phyloP scores from a whole-genome alignment of 169 alveolate genomes.

The Eimeria maxima region DNA sequence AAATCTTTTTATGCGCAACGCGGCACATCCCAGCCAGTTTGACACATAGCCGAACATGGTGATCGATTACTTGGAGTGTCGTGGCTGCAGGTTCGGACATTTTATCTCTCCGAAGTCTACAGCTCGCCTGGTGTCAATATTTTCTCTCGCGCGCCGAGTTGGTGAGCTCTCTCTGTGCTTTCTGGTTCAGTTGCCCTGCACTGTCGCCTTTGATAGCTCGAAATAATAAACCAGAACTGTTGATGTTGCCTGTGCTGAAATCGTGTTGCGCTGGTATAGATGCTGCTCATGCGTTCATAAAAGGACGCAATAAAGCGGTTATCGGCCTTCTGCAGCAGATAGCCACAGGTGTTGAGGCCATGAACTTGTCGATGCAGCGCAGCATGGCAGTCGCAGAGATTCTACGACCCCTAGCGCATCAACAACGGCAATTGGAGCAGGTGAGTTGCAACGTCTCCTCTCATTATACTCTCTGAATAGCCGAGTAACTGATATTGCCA shows the following conservation, averaged over 20 bases:
- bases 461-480: neutral
- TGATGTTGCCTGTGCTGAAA: neutral
- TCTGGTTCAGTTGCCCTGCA: neutral
- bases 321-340: conserved; percentile 16
- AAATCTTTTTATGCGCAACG: neutral
- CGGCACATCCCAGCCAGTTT: neutral
- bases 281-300: conserved; percentile 50
- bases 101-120: neutral
- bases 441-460: neutral
- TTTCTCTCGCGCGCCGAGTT: conserved; percentile 52
- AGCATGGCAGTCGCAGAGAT: conserved; percentile 40
- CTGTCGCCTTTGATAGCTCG: neutral
- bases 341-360: conserved; percentile 20
- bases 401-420: conserved; percentile 58
- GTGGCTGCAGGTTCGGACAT: conserved; percentile 14
- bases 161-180: conserved; percentile 9
- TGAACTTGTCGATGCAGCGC: conserved; percentile 59
- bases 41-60: neutral
- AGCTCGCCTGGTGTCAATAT: conserved; percentile 54
- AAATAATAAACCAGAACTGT: neutral
- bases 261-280: conserved; percentile 31
- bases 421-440: conserved; percentile 63
- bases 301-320: conserved; percentile 41
- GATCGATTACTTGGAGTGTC: neutral
- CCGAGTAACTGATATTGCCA: neutral